Percentiles rank a stretch among this genome's conserved stretches.
These are phyloP conservation scores for Globisporangium cederbergense DNA, from an alignment of 352 stramenopile species.

Conservation along the genomic window DNA sequence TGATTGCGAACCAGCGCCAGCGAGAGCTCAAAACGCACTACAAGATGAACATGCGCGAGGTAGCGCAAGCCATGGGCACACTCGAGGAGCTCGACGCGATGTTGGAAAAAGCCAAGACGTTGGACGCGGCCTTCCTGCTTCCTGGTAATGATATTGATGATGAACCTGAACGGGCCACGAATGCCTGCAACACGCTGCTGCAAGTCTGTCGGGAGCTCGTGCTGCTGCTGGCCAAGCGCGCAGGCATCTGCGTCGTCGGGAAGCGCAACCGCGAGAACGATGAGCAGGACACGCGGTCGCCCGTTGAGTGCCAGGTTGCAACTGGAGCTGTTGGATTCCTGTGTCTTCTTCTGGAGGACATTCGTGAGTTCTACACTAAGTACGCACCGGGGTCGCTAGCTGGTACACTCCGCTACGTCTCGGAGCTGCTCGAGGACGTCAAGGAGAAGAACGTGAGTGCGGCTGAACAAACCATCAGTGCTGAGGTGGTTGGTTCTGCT, in stretches of 20 bases:
- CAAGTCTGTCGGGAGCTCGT: conserved; percentile 36
- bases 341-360: conserved; percentile 32
- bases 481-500: background rate
- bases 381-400: background rate
- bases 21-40: conserved; percentile 60
- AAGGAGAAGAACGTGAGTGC: conserved; percentile 27
- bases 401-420: conserved; percentile 21
- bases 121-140: conserved; percentile 28
- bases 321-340: conserved; percentile 19
- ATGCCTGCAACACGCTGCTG: conserved; percentile 28
- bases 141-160: background rate
- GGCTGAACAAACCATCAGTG: background rate
- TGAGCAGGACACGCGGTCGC: conserved; percentile 39
- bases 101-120: conserved; percentile 29
- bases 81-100: conserved; percentile 61
- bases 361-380: conserved; percentile 16
- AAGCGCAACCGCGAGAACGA: conserved; percentile 55
- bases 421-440: conserved; percentile 44
- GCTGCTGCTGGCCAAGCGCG: conserved; percentile 48
- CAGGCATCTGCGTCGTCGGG: conserved; percentile 58
- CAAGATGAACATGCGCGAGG: conserved; percentile 39
- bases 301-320: conserved; percentile 30
- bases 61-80: conserved; percentile 50
- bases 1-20: conserved; percentile 45
- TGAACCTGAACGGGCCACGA: background rate